phyloP scores from a whole-genome alignment of 1,284 basidiomycete species.

The Paramarasmius palmivorus region DNA sequence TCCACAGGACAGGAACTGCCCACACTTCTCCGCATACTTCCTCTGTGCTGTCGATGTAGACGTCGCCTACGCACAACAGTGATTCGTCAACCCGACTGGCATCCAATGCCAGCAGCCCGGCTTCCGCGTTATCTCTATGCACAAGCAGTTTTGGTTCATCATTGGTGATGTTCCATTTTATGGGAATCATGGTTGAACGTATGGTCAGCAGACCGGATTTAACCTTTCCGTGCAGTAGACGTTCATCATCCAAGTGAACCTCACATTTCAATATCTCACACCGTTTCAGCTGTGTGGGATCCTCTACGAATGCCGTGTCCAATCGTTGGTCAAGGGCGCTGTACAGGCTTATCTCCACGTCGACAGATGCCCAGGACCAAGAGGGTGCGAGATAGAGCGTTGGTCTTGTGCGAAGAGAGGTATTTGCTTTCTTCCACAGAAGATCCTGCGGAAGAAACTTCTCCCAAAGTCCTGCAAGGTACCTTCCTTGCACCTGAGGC shows the following conservation, averaged over 20 bases:
- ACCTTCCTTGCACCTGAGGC: not conserved
- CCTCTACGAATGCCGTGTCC: not conserved
- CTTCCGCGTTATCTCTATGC: too few species aligned
- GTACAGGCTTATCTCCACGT: not conserved
- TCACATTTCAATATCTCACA: not conserved
- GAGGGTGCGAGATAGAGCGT: conserved; percentile 5
- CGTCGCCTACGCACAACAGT: too few species aligned
- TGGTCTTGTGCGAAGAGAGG: not conserved
- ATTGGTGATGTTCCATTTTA: not conserved
- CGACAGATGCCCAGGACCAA: conserved; percentile 8
- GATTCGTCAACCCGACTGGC: too few species aligned
- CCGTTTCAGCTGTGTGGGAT: not conserved
- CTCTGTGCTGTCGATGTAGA: too few species aligned
- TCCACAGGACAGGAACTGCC: too few species aligned
- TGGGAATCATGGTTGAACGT: not conserved
- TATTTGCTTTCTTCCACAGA: not conserved
- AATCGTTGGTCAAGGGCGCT: not conserved
- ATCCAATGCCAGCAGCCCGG: too few species aligned
- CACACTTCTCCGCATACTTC: too few species aligned
- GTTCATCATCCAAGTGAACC: not conserved
- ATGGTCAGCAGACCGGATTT: not conserved
- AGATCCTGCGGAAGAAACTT: conserved; percentile 1
- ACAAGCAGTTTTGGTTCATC: not conserved
- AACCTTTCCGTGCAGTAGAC: not conserved
- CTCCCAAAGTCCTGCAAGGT: conserved; percentile 7